Percentiles rank a stretch among this genome's conserved stretches.
These are phyloP conservation scores for Protoeuglena noctilucae DNA, from an alignment of 139 green algal genomes.

Conservation along the genomic window DNA sequence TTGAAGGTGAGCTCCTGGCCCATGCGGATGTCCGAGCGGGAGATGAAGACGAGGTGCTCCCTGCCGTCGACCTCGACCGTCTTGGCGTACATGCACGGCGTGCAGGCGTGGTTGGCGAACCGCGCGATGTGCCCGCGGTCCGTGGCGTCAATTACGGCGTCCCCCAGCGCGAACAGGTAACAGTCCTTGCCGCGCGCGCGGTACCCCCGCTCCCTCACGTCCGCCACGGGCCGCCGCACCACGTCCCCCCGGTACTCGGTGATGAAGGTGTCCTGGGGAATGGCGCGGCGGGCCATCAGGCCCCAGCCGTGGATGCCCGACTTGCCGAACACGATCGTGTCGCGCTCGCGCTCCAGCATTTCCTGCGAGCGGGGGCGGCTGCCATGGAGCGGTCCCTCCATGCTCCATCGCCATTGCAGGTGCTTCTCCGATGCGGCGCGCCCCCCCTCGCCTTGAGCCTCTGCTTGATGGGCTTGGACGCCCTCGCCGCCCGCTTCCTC, in stretches of 20 bases:
- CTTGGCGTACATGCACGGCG: conserved; percentile 70
- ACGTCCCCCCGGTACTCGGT: conserved; percentile 73
- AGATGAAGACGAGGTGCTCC: conserved; percentile 61
- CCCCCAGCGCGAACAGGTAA: conserved; percentile 74
- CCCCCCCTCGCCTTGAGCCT: conserved; percentile 16
- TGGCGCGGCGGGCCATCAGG: conserved; percentile 46
- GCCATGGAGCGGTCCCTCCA: too few species aligned
- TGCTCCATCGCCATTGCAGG: too few species aligned
- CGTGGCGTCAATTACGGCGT: conserved; percentile 71
- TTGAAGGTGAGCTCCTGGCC: conserved; percentile 86
- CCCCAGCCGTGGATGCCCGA: conserved; percentile 24
- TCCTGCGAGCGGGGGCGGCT: too few species aligned
- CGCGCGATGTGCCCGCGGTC: conserved; percentile 40
- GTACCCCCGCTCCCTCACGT: conserved; percentile 58
- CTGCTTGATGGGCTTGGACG: conserved; percentile 10
- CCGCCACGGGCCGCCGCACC: conserved; percentile 37
- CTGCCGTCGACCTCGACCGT: conserved; percentile 42
- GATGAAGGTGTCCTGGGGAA: conserved; percentile 63
- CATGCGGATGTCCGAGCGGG: conserved; percentile 43
- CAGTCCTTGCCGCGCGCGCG: conserved; percentile 48
- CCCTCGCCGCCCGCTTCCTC: not conserved
- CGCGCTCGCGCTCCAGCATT: conserved; percentile 19
- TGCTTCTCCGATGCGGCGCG: conserved; percentile 13
- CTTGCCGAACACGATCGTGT: conserved; percentile 70
- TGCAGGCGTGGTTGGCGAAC: conserved; percentile 74